Evolutionary conservation across 106 monocot genomes (phyloP), one percentile per base, ranked within the genome.

Genomic region (Acorus gramineus): DNA sequence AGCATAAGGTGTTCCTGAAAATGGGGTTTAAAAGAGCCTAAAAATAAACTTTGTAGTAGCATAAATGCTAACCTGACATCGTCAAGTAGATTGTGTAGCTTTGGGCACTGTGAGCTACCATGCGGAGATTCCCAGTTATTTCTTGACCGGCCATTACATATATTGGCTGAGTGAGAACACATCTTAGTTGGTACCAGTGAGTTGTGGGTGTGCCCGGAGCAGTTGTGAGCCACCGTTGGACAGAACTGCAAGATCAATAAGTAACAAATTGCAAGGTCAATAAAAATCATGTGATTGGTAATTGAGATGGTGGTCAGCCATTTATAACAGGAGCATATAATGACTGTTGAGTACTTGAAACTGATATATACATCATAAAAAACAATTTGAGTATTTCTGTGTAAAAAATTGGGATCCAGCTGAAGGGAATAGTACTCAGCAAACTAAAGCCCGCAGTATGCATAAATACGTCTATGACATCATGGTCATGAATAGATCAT

Each of bases 141-240:
- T 96, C 90, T 75, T 96, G 96, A 44, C 96, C 96, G 52, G 90
- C 96, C 96, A 96, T 88, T 45, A 91, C 96, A 79, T 88, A 96
- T 8, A 96, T 3, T 13, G 96, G 96, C 54, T 96, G 96, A 13
- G 78, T 60, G 54, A 96, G 91, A 55, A 96, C 77, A 63, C 96
- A 96, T 3, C 96, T 87, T 12, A 96, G 70, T 68, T 96, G 96
- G 54, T 96, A 96, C 96, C 96, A 96, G 65, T 96, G 96, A 11
- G 96, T 96, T 10, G 96, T 96, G 11, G 96, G 91, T 14, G 84
- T 47, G n/a, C 96, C 96, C 7, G 96, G 96, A 46, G 85, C 87
- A 63, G 96, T 96, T 42, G 84, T 91, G 65, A 96, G 84, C 96
- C 96, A 96, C 73, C 96, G 85, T 70, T 85, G 85, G 61, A 91